Conservation (phyloP, 352 stramenopile species). For the Phytopythium montanum region DNA sequence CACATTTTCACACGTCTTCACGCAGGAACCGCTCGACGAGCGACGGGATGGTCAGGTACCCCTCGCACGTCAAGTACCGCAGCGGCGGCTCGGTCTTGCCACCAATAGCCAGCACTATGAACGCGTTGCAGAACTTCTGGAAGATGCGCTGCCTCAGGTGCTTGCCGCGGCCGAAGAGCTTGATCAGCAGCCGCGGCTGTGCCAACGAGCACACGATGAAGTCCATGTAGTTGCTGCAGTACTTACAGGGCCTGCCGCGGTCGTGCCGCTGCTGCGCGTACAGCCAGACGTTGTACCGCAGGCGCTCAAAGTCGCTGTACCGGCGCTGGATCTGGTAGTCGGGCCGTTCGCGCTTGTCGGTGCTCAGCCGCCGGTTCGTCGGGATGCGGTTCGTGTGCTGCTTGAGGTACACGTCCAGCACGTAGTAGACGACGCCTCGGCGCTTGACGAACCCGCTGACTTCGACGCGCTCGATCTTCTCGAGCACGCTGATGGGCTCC, state of each 20-base stretch:
- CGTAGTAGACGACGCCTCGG: slow-evolving; percentile 36
- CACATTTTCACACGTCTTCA: slow-evolving; percentile 12
- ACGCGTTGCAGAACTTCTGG: slow-evolving; percentile 28
- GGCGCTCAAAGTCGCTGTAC: slow-evolving; percentile 23
- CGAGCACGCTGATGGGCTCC: slow-evolving; percentile 31
- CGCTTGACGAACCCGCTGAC: slow-evolving; percentile 35
- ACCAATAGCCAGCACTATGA: slow-evolving; percentile 24
- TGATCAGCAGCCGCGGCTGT: slow-evolving; percentile 30
- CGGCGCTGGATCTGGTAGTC: slow-evolving; percentile 34
- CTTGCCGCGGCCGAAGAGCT: slow-evolving; percentile 27
- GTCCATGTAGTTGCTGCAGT: slow-evolving; percentile 34
- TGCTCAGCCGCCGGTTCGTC: slow-evolving; percentile 11
- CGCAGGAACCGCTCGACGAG: slow-evolving; percentile 31
- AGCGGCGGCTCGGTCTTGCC: slow-evolving; percentile 13
- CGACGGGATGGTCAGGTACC: slow-evolving; percentile 24
- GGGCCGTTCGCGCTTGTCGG: slow-evolving; percentile 9
- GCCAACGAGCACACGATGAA: slow-evolving; percentile 38
- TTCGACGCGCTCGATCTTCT: slow-evolving; percentile 42
- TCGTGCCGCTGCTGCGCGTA: slow-evolving; percentile 20
- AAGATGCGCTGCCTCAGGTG: slow-evolving; percentile 23
- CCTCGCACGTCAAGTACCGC: slow-evolving; percentile 22
- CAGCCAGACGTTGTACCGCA: slow-evolving; percentile 28
- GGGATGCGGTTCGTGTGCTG: slow-evolving; percentile 29
- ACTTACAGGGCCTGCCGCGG: slow-evolving; percentile 16
- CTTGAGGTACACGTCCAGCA: slow-evolving; percentile 47